Evolutionary conservation across 345 rosid genomes (phyloP).

Genomic region (Citrus glauca): DNA sequence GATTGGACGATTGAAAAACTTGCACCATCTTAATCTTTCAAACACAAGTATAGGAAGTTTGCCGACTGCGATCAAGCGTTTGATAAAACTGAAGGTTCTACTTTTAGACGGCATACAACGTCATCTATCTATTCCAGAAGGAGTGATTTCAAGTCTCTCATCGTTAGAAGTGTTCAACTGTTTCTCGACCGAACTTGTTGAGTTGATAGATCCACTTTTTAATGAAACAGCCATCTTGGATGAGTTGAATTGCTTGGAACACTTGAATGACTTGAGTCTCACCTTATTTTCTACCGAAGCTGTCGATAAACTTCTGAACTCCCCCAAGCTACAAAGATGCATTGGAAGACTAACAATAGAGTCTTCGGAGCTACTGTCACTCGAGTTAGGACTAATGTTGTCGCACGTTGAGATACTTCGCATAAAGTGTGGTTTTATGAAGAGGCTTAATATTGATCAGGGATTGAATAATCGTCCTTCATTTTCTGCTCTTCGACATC

Average conservation of each 20-base stretch:
- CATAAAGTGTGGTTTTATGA: background rate
- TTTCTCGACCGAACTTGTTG: background rate
- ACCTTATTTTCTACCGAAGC: background rate
- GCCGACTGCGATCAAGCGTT: background rate
- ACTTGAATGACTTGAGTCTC: background rate
- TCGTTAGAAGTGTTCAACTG: conserved; percentile 12
- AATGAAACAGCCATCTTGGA: background rate
- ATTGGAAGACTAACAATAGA: background rate
- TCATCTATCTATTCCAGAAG: background rate
- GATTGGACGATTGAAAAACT: background rate
- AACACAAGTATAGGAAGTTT: background rate
- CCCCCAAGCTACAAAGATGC: background rate
- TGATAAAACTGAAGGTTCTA: background rate
- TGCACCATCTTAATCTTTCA: conserved; percentile 20
- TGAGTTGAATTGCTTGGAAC: background rate
- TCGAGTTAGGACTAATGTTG: background rate
- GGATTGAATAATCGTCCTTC: background rate
- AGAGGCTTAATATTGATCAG: background rate
- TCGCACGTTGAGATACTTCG: background rate
- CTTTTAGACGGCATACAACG: background rate
- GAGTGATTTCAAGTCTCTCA: conserved; percentile 18
- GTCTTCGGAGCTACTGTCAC: background rate
- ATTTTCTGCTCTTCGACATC: background rate
- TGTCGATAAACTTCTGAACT: background rate
- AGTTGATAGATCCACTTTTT: background rate